These are phyloP conservation scores for Candida bentonensis DNA, from an alignment of 805 yeast genomes.

Conservation along the genomic window DNA sequence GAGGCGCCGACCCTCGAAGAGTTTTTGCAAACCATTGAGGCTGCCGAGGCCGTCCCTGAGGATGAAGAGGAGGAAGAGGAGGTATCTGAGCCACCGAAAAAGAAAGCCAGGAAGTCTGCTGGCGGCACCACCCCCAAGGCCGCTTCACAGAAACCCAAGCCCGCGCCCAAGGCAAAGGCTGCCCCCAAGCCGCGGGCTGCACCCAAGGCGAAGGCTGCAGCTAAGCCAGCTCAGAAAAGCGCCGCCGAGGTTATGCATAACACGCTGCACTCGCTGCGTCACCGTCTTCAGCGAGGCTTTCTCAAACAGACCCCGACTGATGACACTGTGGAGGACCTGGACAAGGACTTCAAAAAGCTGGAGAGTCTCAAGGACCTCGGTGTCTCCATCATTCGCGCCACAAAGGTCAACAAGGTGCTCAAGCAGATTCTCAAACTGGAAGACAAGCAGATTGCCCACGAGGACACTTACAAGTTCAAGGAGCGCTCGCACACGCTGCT, in stretches of 20 bases:
- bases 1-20: constrained; percentile 37
- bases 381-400: constrained; percentile 17
- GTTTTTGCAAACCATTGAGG: constrained; percentile 21
- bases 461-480: constrained; percentile 18
- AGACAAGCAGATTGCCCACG: constrained; percentile 15
- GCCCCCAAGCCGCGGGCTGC: constrained; percentile 2
- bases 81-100: constrained; percentile 4
- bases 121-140: constrained; percentile 5
- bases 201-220: background rate
- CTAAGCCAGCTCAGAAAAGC: background rate
- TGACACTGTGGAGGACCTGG: constrained; percentile 16
- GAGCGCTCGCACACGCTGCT: constrained; percentile 15
- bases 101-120: constrained; percentile 8
- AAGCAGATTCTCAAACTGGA: constrained; percentile 17
- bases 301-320: constrained; percentile 14
- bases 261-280: constrained; percentile 17
- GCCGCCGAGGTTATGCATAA: constrained; percentile 6
- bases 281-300: constrained; percentile 20
- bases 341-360: constrained; percentile 15
- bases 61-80: constrained; percentile 20
- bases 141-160: constrained; percentile 1
- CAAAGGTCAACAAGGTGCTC: constrained; percentile 23
- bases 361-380: constrained; percentile 19
- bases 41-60: constrained; percentile 10
- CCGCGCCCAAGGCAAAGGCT: constrained; percentile 2